Base-by-base conservation (phyloP, 176 grass and related monocot genomes). In the Typha latifolia region DNA sequence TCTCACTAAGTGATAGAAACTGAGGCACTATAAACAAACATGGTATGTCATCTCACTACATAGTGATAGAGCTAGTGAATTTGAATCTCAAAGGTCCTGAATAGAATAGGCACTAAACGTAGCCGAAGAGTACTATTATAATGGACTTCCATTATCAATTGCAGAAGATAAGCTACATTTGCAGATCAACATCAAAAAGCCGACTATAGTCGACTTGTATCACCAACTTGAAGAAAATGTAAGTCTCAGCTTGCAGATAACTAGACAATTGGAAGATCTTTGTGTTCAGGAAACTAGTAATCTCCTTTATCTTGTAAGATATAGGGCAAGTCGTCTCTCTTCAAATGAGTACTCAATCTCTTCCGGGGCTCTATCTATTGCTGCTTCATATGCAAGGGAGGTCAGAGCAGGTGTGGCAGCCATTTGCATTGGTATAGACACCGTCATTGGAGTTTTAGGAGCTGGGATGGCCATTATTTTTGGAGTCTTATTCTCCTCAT, bases 321-420 rank as follows among this genome's bases (percentile, higher is more conserved):
- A 82, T 47, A 57, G 48, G 12, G 74, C 71, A 29, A 89, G 74
- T 6, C 84, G 66, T 61, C 62, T 88, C 77, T 90, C 91, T 70
- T 90, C 91, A 12, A 78, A 84, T 7, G 84, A 90, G 67, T 79
- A 85, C 32, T 87, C 84, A 0, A 70, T 21, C 51, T 70, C 76
- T 37, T 76, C 47, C 43, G 21, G 50, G 27, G 26, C 68, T 68
- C 49, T 69, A 21, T 57, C 67, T 64, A 31, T 56, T 13, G 69
- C 69, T 2, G 68, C 51, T 47, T 83, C 79, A 21, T 62, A 67
- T 21, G 21, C n/a, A 23, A 81, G 74, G 68, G 66, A 51, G 65
- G 57, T 73, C 65, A 63, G 48, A 63, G 74, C 63, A 5, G 88
- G 85, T 21, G 82, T 89, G 48, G 77, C 67, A 4, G 77, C 79